These are phyloP conservation scores for Umbelopsis vinacea DNA, from an alignment of 192 early-diverging fungal genomes.

Conservation along the genomic window DNA sequence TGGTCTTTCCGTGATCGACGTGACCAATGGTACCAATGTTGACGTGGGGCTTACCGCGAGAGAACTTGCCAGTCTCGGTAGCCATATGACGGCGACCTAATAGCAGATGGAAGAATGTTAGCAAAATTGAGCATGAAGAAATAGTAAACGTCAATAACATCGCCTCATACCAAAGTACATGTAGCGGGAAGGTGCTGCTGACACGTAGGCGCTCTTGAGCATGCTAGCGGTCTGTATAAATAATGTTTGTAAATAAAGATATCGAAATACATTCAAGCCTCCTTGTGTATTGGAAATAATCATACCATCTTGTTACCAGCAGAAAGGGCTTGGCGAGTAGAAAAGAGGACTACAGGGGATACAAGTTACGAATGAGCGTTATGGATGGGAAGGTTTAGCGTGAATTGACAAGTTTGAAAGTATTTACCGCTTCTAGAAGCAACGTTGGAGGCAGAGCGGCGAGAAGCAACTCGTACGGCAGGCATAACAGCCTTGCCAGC, in stretches of 20 bases:
- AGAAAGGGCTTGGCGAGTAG: conserved; percentile 35
- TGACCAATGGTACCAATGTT: conserved; percentile 99
- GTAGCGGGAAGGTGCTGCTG: conserved; percentile 34
- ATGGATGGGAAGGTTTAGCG: background rate
- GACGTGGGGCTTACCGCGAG: conserved; percentile 92
- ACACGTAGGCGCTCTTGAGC: conserved; percentile 36
- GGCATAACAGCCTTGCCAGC: conserved; percentile 38
- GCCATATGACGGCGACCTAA: conserved; percentile 42
- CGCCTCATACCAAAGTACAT: conserved; percentile 35
- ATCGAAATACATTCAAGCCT: background rate
- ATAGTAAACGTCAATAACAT: background rate
- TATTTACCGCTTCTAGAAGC: conserved; percentile 33
- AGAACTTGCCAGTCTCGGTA: conserved; percentile 68
- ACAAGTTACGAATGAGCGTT: background rate
- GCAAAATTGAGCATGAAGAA: background rate
- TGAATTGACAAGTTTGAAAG: background rate
- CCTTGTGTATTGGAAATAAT: background rate
- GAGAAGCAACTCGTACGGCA: conserved; percentile 40
- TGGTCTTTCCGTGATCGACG: conserved; percentile 99
- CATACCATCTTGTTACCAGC: conserved; percentile 39
- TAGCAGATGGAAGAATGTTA: background rate
- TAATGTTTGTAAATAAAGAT: background rate
- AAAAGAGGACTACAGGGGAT: conserved; percentile 19
- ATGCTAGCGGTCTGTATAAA: conserved; percentile 34
- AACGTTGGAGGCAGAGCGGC: conserved; percentile 34